Base-by-base conservation (phyloP, 2,329 filamentous ascomycete species). In the Aspergillus intermedius region DNA sequence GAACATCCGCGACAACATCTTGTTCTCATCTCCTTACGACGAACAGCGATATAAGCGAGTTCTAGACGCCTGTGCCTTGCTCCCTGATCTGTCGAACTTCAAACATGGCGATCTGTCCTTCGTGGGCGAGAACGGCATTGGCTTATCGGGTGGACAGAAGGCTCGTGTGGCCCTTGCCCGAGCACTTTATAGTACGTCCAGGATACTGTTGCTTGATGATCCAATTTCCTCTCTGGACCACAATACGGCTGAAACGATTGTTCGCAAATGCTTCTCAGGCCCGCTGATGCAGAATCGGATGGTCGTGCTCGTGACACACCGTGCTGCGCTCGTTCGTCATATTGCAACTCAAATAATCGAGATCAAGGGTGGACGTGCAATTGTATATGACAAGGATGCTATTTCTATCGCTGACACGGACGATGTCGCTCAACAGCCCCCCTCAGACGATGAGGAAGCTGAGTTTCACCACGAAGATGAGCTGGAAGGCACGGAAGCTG, bases 311-410 rank as follows among this genome's bases (percentile, higher is more conserved):
- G 81, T 82, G 15, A 86, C 83, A 1, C 83, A 86, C 68, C 77
- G 82, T 1, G 79, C 76, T 0, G 84, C 91, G 52, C 72, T 95
- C 8, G 87, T 89, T 50, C 78, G 81, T 17, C 75, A 79, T n/a
- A 74, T 90, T 40, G 87, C 89, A 2, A 74, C 83, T 44, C 86
- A 93, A 60, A 77, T 89, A 13, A 70, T 95, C 8, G 81, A 90
- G 48, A 76, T 95, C 8, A 65, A 75, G 1, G 74, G 84, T 32
- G 85, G 86, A 1, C 70, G 66, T 44, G 83, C 81, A 3, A 72
- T 66, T 40, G 66, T 79, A 1, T 66, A 79, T 41, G 72, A 71
- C 10, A 67, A 72, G 3, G 70, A 77, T 2, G 68, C 78, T 19
- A 67, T 77, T 9, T 64, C 72, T 63, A 54, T 73, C 63, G 44